Evolutionary conservation across 495 filamentous ascomycete genomes (phyloP).

Genomic region (Penicillium salamii): DNA sequence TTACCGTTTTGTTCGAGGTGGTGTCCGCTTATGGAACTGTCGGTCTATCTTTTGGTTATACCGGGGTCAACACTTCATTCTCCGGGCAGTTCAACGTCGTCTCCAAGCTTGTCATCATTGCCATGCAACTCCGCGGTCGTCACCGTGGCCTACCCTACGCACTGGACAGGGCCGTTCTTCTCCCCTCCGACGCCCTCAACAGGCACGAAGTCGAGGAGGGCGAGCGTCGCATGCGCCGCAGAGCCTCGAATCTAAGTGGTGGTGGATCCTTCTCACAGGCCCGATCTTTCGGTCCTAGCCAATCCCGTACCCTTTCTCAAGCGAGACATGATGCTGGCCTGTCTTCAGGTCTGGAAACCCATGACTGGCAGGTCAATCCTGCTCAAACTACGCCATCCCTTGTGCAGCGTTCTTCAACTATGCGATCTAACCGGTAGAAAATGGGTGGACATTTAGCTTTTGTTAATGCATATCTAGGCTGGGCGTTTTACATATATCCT

Average conservation of each 20-base stretch:
- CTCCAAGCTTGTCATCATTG: slow-evolving; percentile 88
- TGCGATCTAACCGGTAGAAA: slow-evolving; percentile 23
- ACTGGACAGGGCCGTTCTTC: slow-evolving; percentile 83
- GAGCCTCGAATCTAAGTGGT: slow-evolving; percentile 51
- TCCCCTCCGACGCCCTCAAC: slow-evolving; percentile 75
- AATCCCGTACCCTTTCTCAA: slow-evolving; percentile 24
- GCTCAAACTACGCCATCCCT: slow-evolving; percentile 18
- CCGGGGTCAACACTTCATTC: slow-evolving; percentile 71
- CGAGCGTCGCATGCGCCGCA: slow-evolving; percentile 51
- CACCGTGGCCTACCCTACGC: slow-evolving; percentile 91
- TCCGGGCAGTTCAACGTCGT: slow-evolving; percentile 72
- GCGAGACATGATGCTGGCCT: slow-evolving; percentile 21
- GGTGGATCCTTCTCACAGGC: slow-evolving; percentile 26
- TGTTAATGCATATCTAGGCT: neutral
- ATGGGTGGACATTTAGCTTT: neutral
- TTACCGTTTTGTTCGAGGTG: slow-evolving; percentile 83
- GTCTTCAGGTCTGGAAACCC: slow-evolving; percentile 28
- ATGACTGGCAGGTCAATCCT: slow-evolving; percentile 18
- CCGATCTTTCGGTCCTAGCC: slow-evolving; percentile 23
- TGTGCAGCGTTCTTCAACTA: slow-evolving; percentile 30
- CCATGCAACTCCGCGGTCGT: slow-evolving; percentile 88
- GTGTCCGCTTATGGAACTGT: slow-evolving; percentile 95
- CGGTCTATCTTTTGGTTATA: slow-evolving; percentile 82
- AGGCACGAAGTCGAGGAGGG: slow-evolving; percentile 63
- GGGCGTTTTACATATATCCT: slow-evolving; percentile 2